Evolutionary conservation across 1,284 basidiomycete genomes (phyloP), one percentile per base, ranked within the genome.

Genomic region (Hemileia vastatrix): DNA sequence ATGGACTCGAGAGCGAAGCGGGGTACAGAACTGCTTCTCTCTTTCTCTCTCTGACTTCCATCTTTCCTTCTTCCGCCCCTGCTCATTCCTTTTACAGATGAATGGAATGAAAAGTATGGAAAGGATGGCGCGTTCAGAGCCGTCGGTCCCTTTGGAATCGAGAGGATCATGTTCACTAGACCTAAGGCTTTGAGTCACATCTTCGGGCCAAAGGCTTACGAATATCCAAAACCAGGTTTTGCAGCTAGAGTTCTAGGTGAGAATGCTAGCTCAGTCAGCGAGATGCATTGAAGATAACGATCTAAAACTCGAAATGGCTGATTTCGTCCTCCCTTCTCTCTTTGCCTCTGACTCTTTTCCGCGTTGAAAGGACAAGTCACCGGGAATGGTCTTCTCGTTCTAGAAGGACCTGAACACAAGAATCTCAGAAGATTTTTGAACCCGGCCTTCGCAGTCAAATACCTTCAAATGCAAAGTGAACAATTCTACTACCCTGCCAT

Each of bases 351-450:
- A n/a, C n/a, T n/a, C n/a, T n/a, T n/a, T n/a, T n/a, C n/a, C n/a
- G n/a, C n/a, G n/a, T n/a, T n/a, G n/a, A n/a, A n/a, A n/a, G n/a
- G n/a, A n/a, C n/a, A n/a, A n/a, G n/a, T n/a, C n/a, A n/a, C n/a
- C n/a, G n/a, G n/a, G n/a, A n/a, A n/a, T n/a, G n/a, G n/a, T n/a
- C n/a, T n/a, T n/a, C n/a, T n/a, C n/a, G n/a, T n/a, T n/a, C n/a
- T n/a, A n/a, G n/a, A n/a, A n/a, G n/a, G n/a, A n/a, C n/a, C 67
- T 11, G 67, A 65, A 31, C 70, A 71, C 54, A 62, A 63, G 33
- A 67, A 67, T 56, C 65, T 71, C 63, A 55, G 70, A n/a, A 66
- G 67, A 58, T 69, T 64, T 18, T 70, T 71, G 69, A 71, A 71
- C 54, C 68, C 65, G 8, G 70, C 70, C 4, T 71, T 71, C 50